Conservation (phyloP, 192 early-diverging fungal species). For the Irineochytrium annulatum region DNA sequence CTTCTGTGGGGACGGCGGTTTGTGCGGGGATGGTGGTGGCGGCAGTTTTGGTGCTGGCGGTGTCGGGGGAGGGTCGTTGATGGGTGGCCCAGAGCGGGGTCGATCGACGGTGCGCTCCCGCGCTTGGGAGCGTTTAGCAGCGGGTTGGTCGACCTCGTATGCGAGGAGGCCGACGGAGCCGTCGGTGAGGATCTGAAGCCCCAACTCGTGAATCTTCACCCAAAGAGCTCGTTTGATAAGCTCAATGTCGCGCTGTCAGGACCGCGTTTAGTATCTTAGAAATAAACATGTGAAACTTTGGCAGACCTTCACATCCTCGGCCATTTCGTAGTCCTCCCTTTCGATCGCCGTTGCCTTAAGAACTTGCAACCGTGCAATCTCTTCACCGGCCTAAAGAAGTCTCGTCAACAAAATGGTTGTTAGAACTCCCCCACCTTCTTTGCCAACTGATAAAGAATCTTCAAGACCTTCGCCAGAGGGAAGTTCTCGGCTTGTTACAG, state of each 20-base stretch:
- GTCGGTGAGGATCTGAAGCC: slow-evolving; percentile 4
- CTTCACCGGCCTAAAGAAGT: slow-evolving; percentile 33
- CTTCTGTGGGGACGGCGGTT: too few relatives aligned
- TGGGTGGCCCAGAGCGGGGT: too few relatives aligned
- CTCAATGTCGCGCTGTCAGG: slow-evolving; percentile 21
- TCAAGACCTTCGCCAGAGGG: slow-evolving; percentile 55
- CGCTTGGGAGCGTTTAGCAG: too few relatives aligned
- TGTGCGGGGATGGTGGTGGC: too few relatives aligned
- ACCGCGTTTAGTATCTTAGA: background rate
- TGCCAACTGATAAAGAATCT: slow-evolving; percentile 44
- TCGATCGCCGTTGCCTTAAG: slow-evolving; percentile 58
- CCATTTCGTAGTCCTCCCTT: slow-evolving; percentile 72
- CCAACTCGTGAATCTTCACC: slow-evolving; percentile 15
- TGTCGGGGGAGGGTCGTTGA: too few relatives aligned
- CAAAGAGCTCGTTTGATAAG: slow-evolving; percentile 16
- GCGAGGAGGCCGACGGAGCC: slow-evolving; percentile 2
- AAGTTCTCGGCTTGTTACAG: slow-evolving; percentile 16
- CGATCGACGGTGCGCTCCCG: too few relatives aligned
- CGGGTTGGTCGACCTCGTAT: too few relatives aligned
- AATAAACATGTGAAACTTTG: slow-evolving; percentile 2
- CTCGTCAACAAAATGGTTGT: background rate
- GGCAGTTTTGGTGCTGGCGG: too few relatives aligned
- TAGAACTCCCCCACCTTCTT: slow-evolving; percentile 38
- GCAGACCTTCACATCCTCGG: slow-evolving; percentile 65
- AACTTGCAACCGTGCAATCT: slow-evolving; percentile 49